Percentiles rank a stretch among this genome's conserved stretches.
These are phyloP conservation scores for Irineochytrium annulatum DNA, from an alignment of 192 early-diverging fungal species.

Conservation along the genomic window DNA sequence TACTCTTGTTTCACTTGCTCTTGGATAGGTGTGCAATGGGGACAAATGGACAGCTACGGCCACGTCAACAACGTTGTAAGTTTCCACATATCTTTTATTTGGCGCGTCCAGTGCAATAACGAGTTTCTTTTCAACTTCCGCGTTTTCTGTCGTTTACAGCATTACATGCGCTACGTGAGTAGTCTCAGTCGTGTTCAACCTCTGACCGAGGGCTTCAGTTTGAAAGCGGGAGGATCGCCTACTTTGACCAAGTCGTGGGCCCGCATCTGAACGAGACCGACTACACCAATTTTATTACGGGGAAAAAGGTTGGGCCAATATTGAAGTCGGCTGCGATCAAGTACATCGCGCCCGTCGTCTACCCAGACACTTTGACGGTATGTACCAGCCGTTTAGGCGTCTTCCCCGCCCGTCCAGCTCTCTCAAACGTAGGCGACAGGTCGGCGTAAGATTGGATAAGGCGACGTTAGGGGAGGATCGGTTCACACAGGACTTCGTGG, in stretches of 20 bases:
- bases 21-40: conserved; percentile 22
- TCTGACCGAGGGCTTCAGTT: conserved; percentile 6
- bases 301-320: conserved; percentile 36
- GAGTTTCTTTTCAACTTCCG: no score
- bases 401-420: background rate
- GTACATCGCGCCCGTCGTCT: conserved; percentile 39
- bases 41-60: conserved; percentile 23
- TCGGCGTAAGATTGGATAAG: conserved; percentile 8
- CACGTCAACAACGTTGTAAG: conserved; percentile 29
- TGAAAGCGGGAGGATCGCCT: conserved; percentile 26
- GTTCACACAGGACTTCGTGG: conserved; percentile 24
- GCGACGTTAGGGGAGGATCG: conserved; percentile 28
- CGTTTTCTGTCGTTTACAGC: no score
- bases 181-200: background rate
- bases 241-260: conserved; percentile 40
- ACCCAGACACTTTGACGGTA: conserved; percentile 45
- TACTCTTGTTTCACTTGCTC: background rate
- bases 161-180: conserved; percentile 22
- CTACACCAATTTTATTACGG: conserved; percentile 27
- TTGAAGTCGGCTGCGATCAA: conserved; percentile 37
- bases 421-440: background rate
- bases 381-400: conserved; percentile 19
- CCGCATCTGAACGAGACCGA: conserved; percentile 14
- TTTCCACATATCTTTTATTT: no score
- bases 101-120: no score